Evolutionary conservation across 495 filamentous ascomycete genomes (phyloP).

Genomic region (Hypomontagnella submonticulosa): DNA sequence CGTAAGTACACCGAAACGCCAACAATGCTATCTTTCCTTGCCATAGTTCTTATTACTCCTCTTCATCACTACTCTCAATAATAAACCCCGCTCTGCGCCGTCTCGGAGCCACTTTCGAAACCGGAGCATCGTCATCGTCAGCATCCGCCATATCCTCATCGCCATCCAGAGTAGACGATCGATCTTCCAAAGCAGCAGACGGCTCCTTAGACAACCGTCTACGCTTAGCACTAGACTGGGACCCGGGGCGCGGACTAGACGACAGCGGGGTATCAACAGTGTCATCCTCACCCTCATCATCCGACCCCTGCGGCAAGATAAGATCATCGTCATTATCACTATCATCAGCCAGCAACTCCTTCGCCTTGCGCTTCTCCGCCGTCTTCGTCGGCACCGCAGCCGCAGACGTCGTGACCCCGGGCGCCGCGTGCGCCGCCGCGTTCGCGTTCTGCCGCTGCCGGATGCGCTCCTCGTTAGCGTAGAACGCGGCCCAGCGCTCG

Average conservation of each 20-base stretch:
- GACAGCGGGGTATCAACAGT: constrained; percentile 46
- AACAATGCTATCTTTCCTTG: constrained; percentile 20
- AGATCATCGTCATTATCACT: constrained; percentile 50
- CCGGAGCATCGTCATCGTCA: constrained; percentile 54
- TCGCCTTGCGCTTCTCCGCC: constrained; percentile 41
- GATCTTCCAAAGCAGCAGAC: constrained; percentile 5
- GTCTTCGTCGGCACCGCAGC: constrained; percentile 16
- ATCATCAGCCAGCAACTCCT: constrained; percentile 33
- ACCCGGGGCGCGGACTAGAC: constrained; percentile 39
- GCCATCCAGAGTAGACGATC: constrained; percentile 10
- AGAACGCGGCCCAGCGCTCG: constrained; percentile 74
- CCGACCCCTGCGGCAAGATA: constrained; percentile 25
- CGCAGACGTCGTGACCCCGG: constrained; percentile 28
- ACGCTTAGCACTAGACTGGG: constrained; percentile 34
- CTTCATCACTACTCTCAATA: constrained; percentile 67
- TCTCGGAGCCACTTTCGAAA: constrained; percentile 36
- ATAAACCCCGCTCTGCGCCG: constrained; percentile 63
- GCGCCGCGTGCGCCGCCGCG: constrained; percentile 33
- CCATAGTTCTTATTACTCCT: constrained; percentile 46
- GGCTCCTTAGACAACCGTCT: constrained; percentile 43
- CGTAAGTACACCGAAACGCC: constrained; percentile 24
- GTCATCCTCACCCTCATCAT: constrained; percentile 44
- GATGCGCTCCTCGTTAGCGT: constrained; percentile 62
- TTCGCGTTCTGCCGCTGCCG: constrained; percentile 54
- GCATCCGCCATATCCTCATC: constrained; percentile 42